Percentiles rank a stretch among this genome's conserved stretches.
These are phyloP conservation scores for Aspergillus sclerotiicarbonarius DNA, from an alignment of 495 filamentous ascomycete genomes.

Conservation along the genomic window DNA sequence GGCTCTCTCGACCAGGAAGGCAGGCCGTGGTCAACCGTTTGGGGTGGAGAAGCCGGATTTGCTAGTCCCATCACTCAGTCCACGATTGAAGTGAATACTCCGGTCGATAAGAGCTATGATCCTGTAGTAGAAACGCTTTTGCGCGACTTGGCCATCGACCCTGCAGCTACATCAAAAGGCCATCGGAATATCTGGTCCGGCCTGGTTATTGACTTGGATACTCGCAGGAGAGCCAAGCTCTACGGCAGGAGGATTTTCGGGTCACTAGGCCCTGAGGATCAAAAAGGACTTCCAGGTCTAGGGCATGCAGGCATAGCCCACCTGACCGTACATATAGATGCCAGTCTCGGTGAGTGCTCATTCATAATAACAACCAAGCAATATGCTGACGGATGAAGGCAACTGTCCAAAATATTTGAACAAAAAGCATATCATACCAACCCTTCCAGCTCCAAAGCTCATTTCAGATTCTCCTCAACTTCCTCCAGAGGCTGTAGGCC, in stretches of 20 bases:
- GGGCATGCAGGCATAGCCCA: conserved; percentile 51
- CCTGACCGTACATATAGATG: conserved; percentile 62
- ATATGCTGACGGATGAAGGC: conserved; percentile 27
- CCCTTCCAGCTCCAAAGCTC: conserved; percentile 50
- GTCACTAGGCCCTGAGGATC: conserved; percentile 34
- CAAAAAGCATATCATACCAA: conserved; percentile 59
- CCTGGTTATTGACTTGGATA: conserved; percentile 65
- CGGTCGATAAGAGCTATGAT: conserved; percentile 58
- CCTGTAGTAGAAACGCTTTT: conserved; percentile 61
- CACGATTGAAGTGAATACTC: conserved; percentile 57
- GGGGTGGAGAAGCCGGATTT: conserved; percentile 70
- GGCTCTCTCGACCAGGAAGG: conserved; percentile 62
- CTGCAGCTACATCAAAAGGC: conserved; percentile 33
- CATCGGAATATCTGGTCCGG: conserved; percentile 53
- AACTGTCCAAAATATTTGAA: conserved; percentile 88
- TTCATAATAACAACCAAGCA: background rate
- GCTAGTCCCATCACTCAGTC: conserved; percentile 53
- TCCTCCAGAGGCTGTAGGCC: conserved; percentile 46
- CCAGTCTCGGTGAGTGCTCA: conserved; percentile 56
- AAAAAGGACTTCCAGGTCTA: conserved; percentile 18
- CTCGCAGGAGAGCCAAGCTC: conserved; percentile 64
- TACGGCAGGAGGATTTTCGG: conserved; percentile 62
- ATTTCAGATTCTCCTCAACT: conserved; percentile 46
- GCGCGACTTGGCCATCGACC: conserved; percentile 22
- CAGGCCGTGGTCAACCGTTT: conserved; percentile 70